These are phyloP conservation scores for Waltergamsia citrina DNA, from an alignment of 2,329 filamentous ascomycete genomes.

Conservation along the genomic window DNA sequence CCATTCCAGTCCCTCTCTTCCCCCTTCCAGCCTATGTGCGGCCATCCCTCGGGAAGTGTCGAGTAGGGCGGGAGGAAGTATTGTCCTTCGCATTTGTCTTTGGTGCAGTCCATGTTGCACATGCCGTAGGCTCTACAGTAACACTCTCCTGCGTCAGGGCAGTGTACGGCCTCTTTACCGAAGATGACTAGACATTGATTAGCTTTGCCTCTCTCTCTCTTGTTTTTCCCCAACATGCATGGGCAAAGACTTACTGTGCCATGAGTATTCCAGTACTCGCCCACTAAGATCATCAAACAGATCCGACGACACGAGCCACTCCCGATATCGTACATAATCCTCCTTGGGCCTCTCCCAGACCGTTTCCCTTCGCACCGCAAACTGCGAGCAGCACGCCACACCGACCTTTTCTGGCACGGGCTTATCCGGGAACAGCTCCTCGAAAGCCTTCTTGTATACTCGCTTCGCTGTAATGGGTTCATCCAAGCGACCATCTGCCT, in stretches of 20 bases:
- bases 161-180: constrained; percentile 46
- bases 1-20: constrained; percentile 7
- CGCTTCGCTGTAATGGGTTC: constrained; percentile 27
- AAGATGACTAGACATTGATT: constrained; percentile 38
- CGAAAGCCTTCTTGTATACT: constrained; percentile 30
- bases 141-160: constrained; percentile 50
- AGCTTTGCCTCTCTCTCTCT: too few relatives aligned
- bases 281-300: constrained; percentile 46
- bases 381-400: constrained; percentile 56
- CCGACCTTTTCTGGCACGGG: constrained; percentile 40
- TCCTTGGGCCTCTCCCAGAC: constrained; percentile 35
- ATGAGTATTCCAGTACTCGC: constrained; percentile 54
- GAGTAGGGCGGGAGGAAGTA: constrained; percentile 51
- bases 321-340: constrained; percentile 46
- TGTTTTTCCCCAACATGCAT: background rate
- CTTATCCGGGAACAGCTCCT: constrained; percentile 27
- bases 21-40: constrained; percentile 40
- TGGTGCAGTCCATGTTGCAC: constrained; percentile 35
- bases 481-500: constrained; percentile 20
- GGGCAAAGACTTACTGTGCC: constrained; percentile 44
- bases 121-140: constrained; percentile 60
- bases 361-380: constrained; percentile 46
- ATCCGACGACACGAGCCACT: constrained; percentile 50
- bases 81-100: constrained; percentile 41
- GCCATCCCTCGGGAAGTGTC: constrained; percentile 53